These are phyloP conservation scores for Zychaea mexicana DNA, from an alignment of 371 early-diverging fungal species.

Conservation along the genomic window DNA sequence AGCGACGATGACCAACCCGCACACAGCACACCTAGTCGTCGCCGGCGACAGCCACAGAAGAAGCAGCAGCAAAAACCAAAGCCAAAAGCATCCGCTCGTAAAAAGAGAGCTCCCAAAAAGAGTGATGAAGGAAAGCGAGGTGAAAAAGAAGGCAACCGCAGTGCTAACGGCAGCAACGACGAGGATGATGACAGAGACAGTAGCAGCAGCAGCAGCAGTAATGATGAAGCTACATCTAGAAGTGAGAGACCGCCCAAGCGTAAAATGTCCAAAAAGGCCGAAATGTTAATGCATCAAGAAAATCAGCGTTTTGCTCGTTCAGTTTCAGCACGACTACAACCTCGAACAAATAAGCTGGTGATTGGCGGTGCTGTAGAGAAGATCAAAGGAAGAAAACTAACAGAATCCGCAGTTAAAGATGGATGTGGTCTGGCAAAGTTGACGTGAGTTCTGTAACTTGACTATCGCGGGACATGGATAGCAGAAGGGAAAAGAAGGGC, in stretches of 20 bases:
- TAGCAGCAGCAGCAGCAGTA: too few species aligned
- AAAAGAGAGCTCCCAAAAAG: neutral
- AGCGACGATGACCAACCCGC: neutral
- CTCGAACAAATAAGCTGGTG: conserved; percentile 14
- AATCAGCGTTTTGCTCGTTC: conserved; percentile 23
- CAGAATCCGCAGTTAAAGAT: neutral
- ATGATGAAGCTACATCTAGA: neutral
- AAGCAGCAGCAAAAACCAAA: neutral
- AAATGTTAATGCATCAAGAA: conserved; percentile 26
- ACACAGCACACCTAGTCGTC: neutral
- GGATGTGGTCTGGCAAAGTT: neutral
- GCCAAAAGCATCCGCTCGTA: neutral
- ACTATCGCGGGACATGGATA: too few species aligned
- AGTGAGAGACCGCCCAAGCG: conserved; percentile 11
- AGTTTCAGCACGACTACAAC: conserved; percentile 12
- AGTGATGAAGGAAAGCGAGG: neutral
- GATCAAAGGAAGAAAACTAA: neutral
- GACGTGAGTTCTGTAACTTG: neutral
- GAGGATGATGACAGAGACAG: conserved; percentile 3
- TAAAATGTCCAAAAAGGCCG: conserved; percentile 17
- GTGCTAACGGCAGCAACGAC: neutral
- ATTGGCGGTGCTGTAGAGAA: conserved; percentile 17
- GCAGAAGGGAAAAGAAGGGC: too few species aligned
- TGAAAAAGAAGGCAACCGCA: neutral
- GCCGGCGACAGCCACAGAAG: neutral